phyloP scores from a whole-genome alignment of 2,329 filamentous ascomycete genomes.

The Aspergillus sojae region DNA sequence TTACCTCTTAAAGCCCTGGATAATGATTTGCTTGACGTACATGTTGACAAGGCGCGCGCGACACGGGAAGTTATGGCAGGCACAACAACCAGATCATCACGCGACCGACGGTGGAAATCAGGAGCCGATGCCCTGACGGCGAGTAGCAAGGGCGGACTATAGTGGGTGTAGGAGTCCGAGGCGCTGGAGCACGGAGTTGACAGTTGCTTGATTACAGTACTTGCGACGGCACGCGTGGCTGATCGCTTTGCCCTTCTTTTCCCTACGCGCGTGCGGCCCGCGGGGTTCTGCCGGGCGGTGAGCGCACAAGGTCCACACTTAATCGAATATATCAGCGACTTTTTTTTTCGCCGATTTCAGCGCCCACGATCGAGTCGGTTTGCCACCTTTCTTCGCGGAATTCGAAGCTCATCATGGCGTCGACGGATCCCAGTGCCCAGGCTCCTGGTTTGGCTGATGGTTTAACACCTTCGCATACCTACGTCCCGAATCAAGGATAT shows the following conservation, averaged over 20 bases:
- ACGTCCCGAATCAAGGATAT: slow-evolving; percentile 54
- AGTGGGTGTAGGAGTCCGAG: slow-evolving; percentile 1
- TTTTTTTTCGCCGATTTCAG: slow-evolving; percentile 21
- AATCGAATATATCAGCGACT: neutral
- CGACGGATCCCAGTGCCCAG: slow-evolving; percentile 23
- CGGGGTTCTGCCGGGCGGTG: slow-evolving; percentile 44
- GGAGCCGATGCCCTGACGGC: slow-evolving; percentile 1
- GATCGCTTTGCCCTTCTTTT: slow-evolving; percentile 15
- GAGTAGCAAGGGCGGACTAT: slow-evolving; percentile 1
- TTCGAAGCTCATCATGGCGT: slow-evolving; percentile 27
- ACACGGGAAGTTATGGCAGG: slow-evolving; percentile 29
- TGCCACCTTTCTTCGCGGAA: neutral
- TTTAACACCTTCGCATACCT: slow-evolving; percentile 50
- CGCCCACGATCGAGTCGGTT: slow-evolving; percentile 6
- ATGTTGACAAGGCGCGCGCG: slow-evolving; percentile 56
- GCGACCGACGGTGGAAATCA: slow-evolving; percentile 20
- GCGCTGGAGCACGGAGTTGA: slow-evolving; percentile 2
- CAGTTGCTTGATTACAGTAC: slow-evolving; percentile 5
- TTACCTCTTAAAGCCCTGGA: slow-evolving; percentile 99
- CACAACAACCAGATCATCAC: slow-evolving; percentile 33
- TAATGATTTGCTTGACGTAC: slow-evolving; percentile 99
- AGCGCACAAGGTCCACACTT: slow-evolving; percentile 20
- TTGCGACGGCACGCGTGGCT: slow-evolving; percentile 27
- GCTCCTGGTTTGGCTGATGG: slow-evolving; percentile 45
- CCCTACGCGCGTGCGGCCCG: slow-evolving; percentile 25